A percentile compares a stretch with the other conserved stretches of the same genome.
Conservation (phyloP, 805 yeast genomes). For the Nakazawaea ambrosiae region DNA sequence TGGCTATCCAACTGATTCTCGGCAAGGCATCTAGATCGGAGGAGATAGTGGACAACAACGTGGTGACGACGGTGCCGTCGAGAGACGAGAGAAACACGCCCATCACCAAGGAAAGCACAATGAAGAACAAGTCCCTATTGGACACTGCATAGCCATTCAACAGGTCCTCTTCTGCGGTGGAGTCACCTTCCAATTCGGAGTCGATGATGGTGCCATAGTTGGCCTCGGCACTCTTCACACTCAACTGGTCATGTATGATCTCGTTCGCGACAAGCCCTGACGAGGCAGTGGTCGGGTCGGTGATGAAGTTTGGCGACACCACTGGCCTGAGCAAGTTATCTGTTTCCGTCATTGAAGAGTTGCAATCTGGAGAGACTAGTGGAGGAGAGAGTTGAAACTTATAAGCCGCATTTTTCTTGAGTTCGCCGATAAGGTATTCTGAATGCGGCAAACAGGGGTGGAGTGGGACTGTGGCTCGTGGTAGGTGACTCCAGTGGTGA, state of each 20-base stretch:
- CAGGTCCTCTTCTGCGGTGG: neutral
- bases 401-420: too few species aligned
- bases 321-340: slow-evolving; percentile 1
- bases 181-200: neutral
- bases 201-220: slow-evolving; percentile 6
- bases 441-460: too few species aligned
- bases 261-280: slow-evolving; percentile 16
- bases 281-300: slow-evolving; percentile 13
- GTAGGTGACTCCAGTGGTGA: too few species aligned
- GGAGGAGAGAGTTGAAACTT: too few species aligned
- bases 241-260: slow-evolving; percentile 11
- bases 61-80: slow-evolving; percentile 64
- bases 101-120: slow-evolving; percentile 8
- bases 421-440: too few species aligned
- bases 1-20: slow-evolving; percentile 66
- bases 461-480: too few species aligned
- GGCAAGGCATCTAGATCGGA: slow-evolving; percentile 61
- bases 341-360: too few species aligned
- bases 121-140: slow-evolving; percentile 3
- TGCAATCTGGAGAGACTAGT: too few species aligned
- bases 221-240: neutral
- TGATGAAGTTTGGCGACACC: slow-evolving; percentile 8
- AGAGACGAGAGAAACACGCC: slow-evolving; percentile 52
- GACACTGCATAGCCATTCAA: slow-evolving; percentile 9
- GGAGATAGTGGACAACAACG: slow-evolving; percentile 58